phyloP scores from a whole-genome alignment of 805 yeast species.

The Metschnikowia picachoensis region DNA sequence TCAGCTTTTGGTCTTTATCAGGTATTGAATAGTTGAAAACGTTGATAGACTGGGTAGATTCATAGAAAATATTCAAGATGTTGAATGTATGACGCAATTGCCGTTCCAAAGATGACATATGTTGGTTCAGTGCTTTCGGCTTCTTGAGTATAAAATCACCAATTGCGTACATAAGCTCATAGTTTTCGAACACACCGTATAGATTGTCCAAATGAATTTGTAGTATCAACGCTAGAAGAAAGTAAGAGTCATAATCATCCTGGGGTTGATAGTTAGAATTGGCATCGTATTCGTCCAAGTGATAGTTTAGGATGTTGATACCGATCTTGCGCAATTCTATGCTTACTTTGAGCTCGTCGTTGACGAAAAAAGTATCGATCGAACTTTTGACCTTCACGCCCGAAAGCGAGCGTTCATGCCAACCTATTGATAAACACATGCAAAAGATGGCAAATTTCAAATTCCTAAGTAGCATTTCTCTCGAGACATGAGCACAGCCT shows the following conservation, averaged over 20 bases:
- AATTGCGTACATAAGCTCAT: constrained; percentile 37
- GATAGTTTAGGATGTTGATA: constrained; percentile 34
- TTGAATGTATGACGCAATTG: constrained; percentile 28
- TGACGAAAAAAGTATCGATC: constrained; percentile 17
- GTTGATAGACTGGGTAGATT: constrained; percentile 48
- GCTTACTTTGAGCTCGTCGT: constrained; percentile 25
- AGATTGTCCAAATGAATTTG: constrained; percentile 37
- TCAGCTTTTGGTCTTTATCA: constrained; percentile 31
- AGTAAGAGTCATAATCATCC: constrained; percentile 28
- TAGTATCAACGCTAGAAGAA: constrained; percentile 35
- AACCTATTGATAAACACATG: constrained; percentile 13
- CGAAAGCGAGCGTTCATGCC: constrained; percentile 10
- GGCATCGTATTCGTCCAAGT: constrained; percentile 39
- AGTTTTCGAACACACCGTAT: constrained; percentile 41
- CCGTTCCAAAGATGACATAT: constrained; percentile 18
- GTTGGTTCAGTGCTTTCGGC: constrained; percentile 17
- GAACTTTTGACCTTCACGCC: constrained; percentile 11
- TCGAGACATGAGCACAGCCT: constrained; percentile 5
- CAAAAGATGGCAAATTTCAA: constrained; percentile 15
- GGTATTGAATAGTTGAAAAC: constrained; percentile 42
- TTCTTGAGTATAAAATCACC: constrained; percentile 31
- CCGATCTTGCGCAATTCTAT: constrained; percentile 35
- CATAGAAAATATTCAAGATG: constrained; percentile 36
- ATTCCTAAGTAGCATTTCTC: constrained; percentile 10
- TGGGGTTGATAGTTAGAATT: constrained; percentile 16